phyloP scores from a whole-genome alignment of 148 eudicot genomes.

The Camellia lanceoleosa region DNA sequence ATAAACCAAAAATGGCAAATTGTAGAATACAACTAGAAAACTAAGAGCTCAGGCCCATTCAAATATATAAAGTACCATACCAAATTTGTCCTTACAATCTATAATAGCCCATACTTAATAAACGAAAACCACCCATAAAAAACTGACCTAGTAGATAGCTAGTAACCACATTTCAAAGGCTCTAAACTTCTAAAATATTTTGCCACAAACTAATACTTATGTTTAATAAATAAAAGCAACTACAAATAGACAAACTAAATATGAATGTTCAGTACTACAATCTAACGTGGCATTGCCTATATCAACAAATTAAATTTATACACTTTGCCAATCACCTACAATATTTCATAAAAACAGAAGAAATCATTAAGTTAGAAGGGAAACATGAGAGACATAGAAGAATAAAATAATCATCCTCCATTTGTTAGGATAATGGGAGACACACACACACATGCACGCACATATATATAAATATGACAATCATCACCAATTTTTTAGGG shows the following conservation, averaged over 20 bases:
- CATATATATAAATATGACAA: too few relatives aligned
- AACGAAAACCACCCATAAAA: too few relatives aligned
- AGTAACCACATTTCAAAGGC: background rate
- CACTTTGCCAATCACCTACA: background rate
- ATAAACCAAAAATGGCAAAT: too few relatives aligned
- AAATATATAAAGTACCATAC: too few relatives aligned
- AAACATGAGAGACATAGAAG: background rate
- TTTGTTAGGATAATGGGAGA: too few relatives aligned
- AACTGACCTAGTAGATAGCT: background rate
- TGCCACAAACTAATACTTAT: background rate
- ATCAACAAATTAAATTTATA: background rate
- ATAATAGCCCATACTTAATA: too few relatives aligned
- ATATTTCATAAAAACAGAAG: background rate
- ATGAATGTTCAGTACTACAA: background rate
- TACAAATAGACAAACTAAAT: background rate
- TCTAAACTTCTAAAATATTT: background rate
- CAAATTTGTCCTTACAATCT: too few relatives aligned
- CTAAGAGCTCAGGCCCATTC: too few relatives aligned
- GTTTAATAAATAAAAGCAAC: background rate
- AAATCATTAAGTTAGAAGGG: too few relatives aligned
- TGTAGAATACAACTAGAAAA: too few relatives aligned
- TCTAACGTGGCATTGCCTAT: background rate
- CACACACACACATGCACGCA: too few relatives aligned
- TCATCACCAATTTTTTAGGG: too few relatives aligned
- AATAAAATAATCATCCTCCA: background rate